Percentiles rank a stretch among this genome's conserved stretches.
Evolutionary conservation across 371 early-diverging fungal genomes (phyloP).

Genomic region (Mortierella sp.): DNA sequence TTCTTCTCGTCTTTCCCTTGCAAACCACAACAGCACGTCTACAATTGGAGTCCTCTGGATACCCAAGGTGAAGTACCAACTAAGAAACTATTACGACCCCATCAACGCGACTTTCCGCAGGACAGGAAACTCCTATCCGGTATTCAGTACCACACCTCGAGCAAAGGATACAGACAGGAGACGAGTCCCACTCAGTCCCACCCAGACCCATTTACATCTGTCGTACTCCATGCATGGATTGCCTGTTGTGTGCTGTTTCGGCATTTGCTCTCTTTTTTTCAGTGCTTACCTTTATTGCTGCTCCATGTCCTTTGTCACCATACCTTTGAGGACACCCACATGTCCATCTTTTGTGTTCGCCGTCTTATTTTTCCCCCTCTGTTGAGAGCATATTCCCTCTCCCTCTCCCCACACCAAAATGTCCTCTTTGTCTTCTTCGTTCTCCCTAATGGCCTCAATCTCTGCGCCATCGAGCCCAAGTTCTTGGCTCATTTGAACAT

Average conservation of each 20-base stretch:
- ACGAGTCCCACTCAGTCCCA: not conserved
- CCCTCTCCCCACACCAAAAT: not conserved
- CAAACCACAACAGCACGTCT: not conserved
- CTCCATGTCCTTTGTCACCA: not conserved
- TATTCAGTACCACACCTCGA: not conserved
- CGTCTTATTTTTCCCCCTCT: not conserved
- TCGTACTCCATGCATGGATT: not conserved
- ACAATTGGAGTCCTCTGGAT: not conserved
- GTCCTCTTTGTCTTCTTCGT: not conserved
- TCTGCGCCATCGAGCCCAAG: not conserved
- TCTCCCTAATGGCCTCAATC: not conserved
- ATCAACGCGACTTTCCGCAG: not conserved
- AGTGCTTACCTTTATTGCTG: not conserved
- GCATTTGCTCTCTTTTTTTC: not conserved
- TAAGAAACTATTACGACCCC: not conserved
- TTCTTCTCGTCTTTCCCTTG: not conserved
- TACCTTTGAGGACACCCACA: not conserved
- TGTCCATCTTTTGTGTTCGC: not conserved
- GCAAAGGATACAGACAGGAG: not conserved
- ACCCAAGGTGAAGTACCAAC: not conserved
- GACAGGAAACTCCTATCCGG: not conserved
- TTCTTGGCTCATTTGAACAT: not conserved
- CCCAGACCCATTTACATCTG: not conserved
- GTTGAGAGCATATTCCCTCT: not conserved
- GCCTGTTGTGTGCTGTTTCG: not conserved